Evolutionary conservation across 2,329 filamentous ascomycete species (phyloP), one percentile per base, ranked within the genome.

Genomic region (Septoria linicola): DNA sequence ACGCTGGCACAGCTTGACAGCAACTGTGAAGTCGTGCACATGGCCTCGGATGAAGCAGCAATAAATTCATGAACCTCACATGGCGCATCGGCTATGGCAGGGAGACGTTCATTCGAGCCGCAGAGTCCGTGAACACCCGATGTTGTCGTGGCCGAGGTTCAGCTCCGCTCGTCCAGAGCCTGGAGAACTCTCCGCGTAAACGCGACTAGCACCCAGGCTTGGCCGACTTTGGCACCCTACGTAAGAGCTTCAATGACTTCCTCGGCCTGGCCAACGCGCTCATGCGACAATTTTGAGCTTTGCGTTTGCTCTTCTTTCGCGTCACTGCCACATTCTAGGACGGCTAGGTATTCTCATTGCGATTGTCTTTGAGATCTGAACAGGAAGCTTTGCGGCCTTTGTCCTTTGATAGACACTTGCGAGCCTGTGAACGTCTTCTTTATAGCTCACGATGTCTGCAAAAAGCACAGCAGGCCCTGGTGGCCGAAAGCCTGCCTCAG

Each of bases 401-500:
- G 10, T 27, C 23, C 5, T 10, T 27, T 27, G 23, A 27, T 10
- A 27, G 23, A 27, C 23, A 27, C 5, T 27, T 27, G 23, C 23
- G 23, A 27, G 23, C 10, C 10, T 10, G 23, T 27, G 23, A 27
- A 27, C 5, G 10, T 27, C 23, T 10, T 27, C 23, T 16, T n/a
- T 10, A 13, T 21, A 6, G 14, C 16, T 31, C 45, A 72, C 25
- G 55, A 85, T 85, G 82, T 80, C 81, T 53, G 79, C 81, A 53
- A 83, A 83, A 66, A 77, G 71, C 58, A 75, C 72, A 55, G 74
- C 77, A 64, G 78, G 78, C 45, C 73, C 76, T 57, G 75, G 77
- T 65, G 78, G 80, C 74, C 92, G 87, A 76, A 82, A 86, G 76
- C 87, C 88, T 64, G 82, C 91, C 54, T 90, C 90, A 49, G 88